Evolutionary conservation across 2,329 filamentous ascomycete species (phyloP).

Genomic region (Diplodia scrobiculata): DNA sequence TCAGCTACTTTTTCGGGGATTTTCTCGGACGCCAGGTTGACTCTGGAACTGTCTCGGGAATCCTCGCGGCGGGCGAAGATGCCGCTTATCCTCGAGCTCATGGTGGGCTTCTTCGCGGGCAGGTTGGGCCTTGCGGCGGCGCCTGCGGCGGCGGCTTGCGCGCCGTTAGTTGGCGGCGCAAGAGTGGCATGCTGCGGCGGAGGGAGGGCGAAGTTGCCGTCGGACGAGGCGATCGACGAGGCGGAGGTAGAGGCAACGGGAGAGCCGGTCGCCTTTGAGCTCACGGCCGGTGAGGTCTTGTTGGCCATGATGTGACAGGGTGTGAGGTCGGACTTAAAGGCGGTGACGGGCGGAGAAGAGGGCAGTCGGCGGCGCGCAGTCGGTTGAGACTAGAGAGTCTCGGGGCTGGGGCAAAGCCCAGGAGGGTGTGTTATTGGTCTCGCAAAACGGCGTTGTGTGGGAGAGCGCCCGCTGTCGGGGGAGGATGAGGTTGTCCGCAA

Average conservation of each 20-base stretch:
- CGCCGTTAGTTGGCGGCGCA: slow-evolving; percentile 35
- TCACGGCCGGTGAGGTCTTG: slow-evolving; percentile 36
- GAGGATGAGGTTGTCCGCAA: neutral
- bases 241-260: slow-evolving; percentile 43
- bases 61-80: slow-evolving; percentile 40
- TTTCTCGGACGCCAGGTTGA: slow-evolving; percentile 30
- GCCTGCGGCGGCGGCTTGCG: slow-evolving; percentile 31
- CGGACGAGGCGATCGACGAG: slow-evolving; percentile 45
- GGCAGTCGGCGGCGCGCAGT: slow-evolving; percentile 27
- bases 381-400: slow-evolving; percentile 33
- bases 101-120: slow-evolving; percentile 43
- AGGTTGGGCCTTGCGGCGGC: slow-evolving; percentile 40
- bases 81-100: slow-evolving; percentile 48
- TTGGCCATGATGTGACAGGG: slow-evolving; percentile 38
- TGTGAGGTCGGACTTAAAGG: slow-evolving; percentile 29
- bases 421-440: slow-evolving; percentile 40
- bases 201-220: slow-evolving; percentile 39
- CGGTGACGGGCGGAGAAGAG: slow-evolving; percentile 43
- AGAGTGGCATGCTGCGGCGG: slow-evolving; percentile 33
- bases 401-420: slow-evolving; percentile 45
- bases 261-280: slow-evolving; percentile 38
- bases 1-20: slow-evolving; percentile 38
- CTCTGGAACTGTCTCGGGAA: slow-evolving; percentile 36
- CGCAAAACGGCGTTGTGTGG: slow-evolving; percentile 40
- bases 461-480: slow-evolving; percentile 19